These are phyloP conservation scores for Tetrapisispora pingtungensis DNA, from an alignment of 805 yeast species.

Conservation along the genomic window DNA sequence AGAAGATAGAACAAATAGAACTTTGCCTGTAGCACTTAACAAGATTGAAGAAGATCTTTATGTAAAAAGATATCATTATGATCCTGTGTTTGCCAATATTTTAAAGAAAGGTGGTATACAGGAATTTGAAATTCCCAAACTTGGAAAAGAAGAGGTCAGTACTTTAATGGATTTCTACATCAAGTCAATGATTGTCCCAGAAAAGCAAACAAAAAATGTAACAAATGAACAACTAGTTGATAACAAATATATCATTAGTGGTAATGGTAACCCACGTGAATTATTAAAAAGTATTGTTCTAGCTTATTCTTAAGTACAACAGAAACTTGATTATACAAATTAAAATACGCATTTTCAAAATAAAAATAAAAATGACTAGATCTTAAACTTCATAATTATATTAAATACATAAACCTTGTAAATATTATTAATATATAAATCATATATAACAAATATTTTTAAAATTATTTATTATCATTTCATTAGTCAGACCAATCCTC, in stretches of 20 bases:
- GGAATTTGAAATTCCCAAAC: conserved; percentile 34
- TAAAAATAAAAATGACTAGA: too few relatives aligned
- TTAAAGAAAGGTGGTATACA: conserved; percentile 32
- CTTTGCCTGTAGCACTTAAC: conserved; percentile 53
- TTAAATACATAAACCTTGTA: conserved; percentile 6
- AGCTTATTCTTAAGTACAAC: conserved; percentile 6
- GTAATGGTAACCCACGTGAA: conserved; percentile 57
- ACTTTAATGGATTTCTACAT: conserved; percentile 34
- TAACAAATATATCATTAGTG: conserved; percentile 46
- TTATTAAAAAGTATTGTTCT: conserved; percentile 31
- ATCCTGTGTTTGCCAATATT: conserved; percentile 42
- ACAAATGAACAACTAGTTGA: conserved; percentile 32
- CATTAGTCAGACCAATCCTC: conserved; percentile 27
- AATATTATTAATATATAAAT: conserved; percentile 5
- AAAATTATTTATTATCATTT: not conserved
- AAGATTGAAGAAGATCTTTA: conserved; percentile 47
- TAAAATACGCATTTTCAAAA: too few relatives aligned
- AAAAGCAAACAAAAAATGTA: conserved; percentile 26
- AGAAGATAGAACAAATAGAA: conserved; percentile 40
- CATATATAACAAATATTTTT: not conserved
- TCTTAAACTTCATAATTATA: not conserved
- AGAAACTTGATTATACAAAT: too few relatives aligned
- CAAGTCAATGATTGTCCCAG: conserved; percentile 33
- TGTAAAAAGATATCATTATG: conserved; percentile 39
- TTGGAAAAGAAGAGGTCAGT: conserved; percentile 37